Base-by-base conservation (phyloP, 2,329 filamentous ascomycete species). In the Periconia sp. region DNA sequence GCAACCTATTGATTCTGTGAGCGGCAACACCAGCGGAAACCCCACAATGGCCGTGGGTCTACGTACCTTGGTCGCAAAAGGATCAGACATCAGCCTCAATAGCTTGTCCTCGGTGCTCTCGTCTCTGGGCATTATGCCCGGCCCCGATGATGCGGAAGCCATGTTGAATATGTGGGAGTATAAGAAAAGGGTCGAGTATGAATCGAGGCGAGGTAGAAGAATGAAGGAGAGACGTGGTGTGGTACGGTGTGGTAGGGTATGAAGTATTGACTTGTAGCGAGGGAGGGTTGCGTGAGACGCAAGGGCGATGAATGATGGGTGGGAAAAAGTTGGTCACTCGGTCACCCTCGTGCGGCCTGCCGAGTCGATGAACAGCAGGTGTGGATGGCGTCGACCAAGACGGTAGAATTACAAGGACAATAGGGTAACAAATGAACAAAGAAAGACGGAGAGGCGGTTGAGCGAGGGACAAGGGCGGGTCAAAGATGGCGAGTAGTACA, bases 1-100 rank as follows among this genome's bases (percentile, higher is more conserved):
- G 78, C 75, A 56, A 85, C 77, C 83, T 86, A 63, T 46, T n/a
- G 17, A 27, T 30, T 3, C 1, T 41, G 60, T 70, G 47, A 71
- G 63, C 44, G 10, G 2, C 19, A 19, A 11, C 17, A 17, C 9
- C 11, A 18, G 19, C 15, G 11, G 17, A 11, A 20, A 13, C 15
- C n/a, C 2, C 30, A n/a, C n/a, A 37, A 23, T 30, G 41, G 20
- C 19, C 15, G 8, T 15, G 7, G 8, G 11, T n/a, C 18, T 33
- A 48, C 62, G 14, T 62, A 69, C 70, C 52, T 55, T 27, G 17
- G 58, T 54, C 23, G 62, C 62, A 45, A 73, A 57, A 7, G 69
- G 68, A 49, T 73, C 62, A 14, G 49, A 52, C 60, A 73, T 61
- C 33, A 72, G 59, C 11, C 61, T 37, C 51, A 70, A 53, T 47